Conservation (phyloP, 176 grass and related monocot genomes). For the Oryza glaberrima region DNA sequence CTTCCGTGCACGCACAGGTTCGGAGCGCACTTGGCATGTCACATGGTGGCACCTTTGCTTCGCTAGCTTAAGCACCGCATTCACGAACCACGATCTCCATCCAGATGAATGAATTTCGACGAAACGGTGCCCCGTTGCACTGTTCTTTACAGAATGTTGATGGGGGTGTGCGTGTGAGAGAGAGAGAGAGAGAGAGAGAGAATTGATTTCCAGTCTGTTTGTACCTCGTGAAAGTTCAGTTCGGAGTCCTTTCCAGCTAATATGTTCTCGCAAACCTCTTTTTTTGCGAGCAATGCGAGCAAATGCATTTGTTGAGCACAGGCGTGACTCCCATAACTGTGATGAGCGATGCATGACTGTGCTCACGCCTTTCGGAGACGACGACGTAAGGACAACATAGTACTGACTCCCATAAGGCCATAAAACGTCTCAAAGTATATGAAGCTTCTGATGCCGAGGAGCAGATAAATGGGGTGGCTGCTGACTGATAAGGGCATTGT, state of each 20-base stretch:
- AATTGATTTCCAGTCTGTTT: neutral
- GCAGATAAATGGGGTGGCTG: neutral
- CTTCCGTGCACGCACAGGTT: constrained; percentile 27
- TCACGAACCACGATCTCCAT: neutral
- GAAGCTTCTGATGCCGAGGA: neutral
- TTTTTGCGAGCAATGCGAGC: neutral
- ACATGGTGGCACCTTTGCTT: neutral
- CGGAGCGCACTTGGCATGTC: neutral
- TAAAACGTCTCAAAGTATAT: neutral
- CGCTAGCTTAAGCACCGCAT: neutral
- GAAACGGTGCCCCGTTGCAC: neutral
- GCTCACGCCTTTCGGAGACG: neutral
- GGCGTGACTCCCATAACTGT: neutral
- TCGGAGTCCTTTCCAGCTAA: neutral
- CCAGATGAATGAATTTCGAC: neutral
- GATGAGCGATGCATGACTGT: neutral
- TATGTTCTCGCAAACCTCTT: neutral
- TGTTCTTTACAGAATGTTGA: constrained; percentile 11
- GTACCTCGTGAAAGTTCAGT: neutral
- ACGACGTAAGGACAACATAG: neutral
- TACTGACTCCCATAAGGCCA: neutral
- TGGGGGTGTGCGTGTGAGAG: neutral
- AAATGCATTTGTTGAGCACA: neutral
- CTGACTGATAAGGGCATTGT: neutral
- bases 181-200: too few relatives aligned